Conservation (phyloP, 257 asterid species). For the Leonotis leonurus region DNA sequence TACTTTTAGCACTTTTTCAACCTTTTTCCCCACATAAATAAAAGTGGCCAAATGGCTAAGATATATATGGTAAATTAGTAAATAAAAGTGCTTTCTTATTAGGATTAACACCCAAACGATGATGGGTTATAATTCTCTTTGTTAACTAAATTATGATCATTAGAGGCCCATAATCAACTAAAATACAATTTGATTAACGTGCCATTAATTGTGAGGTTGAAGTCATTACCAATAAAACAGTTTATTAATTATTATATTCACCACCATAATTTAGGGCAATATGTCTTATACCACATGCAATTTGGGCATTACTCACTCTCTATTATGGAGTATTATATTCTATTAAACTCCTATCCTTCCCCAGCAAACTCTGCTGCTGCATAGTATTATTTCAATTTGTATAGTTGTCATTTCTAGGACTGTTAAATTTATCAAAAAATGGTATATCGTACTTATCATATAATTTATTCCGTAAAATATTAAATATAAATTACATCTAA, state of each 20-base stretch:
- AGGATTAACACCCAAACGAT: conserved; percentile 34
- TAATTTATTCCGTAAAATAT: no score
- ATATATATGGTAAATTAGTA: neutral
- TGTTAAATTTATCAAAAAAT: no score
- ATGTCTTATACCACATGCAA: no score
- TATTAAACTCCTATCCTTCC: no score
- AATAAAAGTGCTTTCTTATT: conserved; percentile 30
- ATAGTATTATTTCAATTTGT: no score
- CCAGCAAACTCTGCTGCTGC: no score
- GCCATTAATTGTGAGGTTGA: neutral
- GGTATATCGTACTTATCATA: no score
- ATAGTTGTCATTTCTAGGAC: no score
- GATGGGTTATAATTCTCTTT: neutral
- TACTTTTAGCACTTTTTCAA: neutral
- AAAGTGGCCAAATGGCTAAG: conserved; percentile 2
- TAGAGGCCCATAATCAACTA: neutral
- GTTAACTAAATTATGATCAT: neutral
- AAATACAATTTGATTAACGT: neutral
- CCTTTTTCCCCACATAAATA: neutral
- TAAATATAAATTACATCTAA: no score
- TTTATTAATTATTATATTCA: conserved; percentile 19
- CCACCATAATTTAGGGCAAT: conserved; percentile 10
- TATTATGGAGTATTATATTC: no score
- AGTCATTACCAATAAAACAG: neutral
- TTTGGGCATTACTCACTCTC: no score